Evolutionary conservation across 257 asterid genomes (phyloP).

Genomic region (Plectranthus barbatus): DNA sequence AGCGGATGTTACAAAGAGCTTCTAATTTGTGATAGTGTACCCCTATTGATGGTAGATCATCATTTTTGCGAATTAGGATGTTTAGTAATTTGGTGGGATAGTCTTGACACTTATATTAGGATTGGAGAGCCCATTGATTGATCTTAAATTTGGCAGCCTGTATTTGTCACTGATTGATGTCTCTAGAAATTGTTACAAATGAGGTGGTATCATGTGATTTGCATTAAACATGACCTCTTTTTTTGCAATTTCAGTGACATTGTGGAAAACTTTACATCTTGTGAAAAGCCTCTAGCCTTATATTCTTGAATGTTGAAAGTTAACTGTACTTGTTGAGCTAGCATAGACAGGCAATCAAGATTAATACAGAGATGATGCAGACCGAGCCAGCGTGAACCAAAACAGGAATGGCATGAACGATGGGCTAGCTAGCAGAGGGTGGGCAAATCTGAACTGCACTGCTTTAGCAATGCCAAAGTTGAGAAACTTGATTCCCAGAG

Average conservation of each 20-base stretch:
- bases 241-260: not conserved
- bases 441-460: too few species aligned
- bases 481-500: constrained; percentile 23
- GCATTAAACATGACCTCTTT: not conserved
- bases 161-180: not conserved
- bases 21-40: not conserved
- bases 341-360: not conserved
- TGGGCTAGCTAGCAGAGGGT: too few species aligned
- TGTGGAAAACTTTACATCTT: not conserved
- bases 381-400: too few species aligned
- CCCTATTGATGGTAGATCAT: not conserved
- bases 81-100: not conserved
- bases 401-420: too few species aligned
- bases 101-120: not conserved
- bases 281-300: too few species aligned
- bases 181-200: not conserved
- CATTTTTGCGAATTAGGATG: not conserved
- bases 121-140: not conserved
- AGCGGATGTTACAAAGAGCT: constrained; percentile 3
- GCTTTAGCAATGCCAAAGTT: too few species aligned
- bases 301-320: too few species aligned
- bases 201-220: too few species aligned
- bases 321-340: not conserved
- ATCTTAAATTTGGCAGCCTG: not conserved
- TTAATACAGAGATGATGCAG: too few species aligned